Evolutionary conservation across 1,139 yeast species (phyloP), one percentile per base, ranked within the genome.

Genomic region (Pichia sp.): DNA sequence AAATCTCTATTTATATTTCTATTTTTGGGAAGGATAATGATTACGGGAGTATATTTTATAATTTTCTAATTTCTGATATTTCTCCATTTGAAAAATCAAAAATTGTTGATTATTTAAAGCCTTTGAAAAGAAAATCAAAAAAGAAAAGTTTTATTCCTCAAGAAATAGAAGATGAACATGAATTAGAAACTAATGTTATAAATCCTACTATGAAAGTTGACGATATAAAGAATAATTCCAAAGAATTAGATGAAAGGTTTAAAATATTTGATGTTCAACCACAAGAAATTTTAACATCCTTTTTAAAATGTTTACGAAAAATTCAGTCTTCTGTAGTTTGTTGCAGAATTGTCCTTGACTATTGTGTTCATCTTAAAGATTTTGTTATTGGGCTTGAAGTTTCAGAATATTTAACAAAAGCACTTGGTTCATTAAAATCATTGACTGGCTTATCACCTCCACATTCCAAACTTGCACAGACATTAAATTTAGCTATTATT

Each of bases 401-500:
- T 37, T 81, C 89, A 33, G 74, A 76, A 42, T 69, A 69, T n/a
- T 89, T 90, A 7, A 71, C 86, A 23, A 70, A 71, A 4, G 61
- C 77, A 4, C 66, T 84, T 24, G 78, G 82, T 0, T 71, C 70
- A 26, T 55, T 72, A 12, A 72, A 72, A 30, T 63, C 76, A 41
- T 63, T 67, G 12, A 65, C 76, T 3, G 80, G 82, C 0, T 64
- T 71, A 7, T 60, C 65, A 23, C 69, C 85, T 40, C 59, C 61
- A 1, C 67, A 79, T 50, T 70, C 89, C 1, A 76, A 74, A 52
- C 74, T 73, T 45, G 84, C 81, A 45, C 66, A 87, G 26, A 69
- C 83, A 25, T 73, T 89, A 41, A 71, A 78, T 20, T 69, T 87
- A 45, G 97, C 95, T 0, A 76, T 82, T 2, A 75, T 85, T 0